Evolutionary conservation across 2,329 filamentous ascomycete genomes (phyloP), one percentile per base, ranked within the genome.

Genomic region (Zopfia rhizophila): DNA sequence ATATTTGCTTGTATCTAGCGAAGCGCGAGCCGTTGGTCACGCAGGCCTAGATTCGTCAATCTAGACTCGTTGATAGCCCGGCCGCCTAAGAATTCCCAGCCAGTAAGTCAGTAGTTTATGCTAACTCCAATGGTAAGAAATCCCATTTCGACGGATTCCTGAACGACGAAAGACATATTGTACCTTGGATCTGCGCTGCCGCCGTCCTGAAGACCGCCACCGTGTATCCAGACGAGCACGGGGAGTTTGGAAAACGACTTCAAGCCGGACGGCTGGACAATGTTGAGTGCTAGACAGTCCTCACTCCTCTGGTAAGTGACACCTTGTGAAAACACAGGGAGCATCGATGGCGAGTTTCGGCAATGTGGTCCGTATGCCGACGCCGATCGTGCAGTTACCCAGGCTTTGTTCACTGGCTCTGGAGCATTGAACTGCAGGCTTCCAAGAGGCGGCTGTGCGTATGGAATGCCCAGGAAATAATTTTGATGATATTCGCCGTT

Each of bases 261-360:
- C 4, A 14, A 7, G 6, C 25, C 25, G 16, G 14, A 17, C 3
- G 38, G 38, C 10, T 28, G 38, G 12, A 41, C 21, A 14, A 41
- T 64, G 40, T 75, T 76, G 7, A 76, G 49, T 42, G 70, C 71
- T 4, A 76, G 49, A 45, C 81, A 82, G 41, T 82, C 79, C 53
- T 81, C 78, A 1, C 55, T n/a, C n/a, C n/a, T n/a, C n/a, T n/a
- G n/a, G n/a, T n/a, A n/a, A n/a, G n/a, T n/a, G n/a, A n/a, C n/a
- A n/a, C n/a, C n/a, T n/a, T n/a, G n/a, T n/a, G n/a, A n/a, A n/a
- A n/a, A n/a, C n/a, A n/a, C n/a, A n/a, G n/a, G n/a, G n/a, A n/a
- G n/a, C n/a, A n/a, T n/a, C n/a, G n/a, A n/a, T n/a, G n/a, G n/a
- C n/a, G n/a, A n/a, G n/a, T n/a, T n/a, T n/a, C n/a, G n/a, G n/a